Evolutionary conservation across 345 rosid species (phyloP).

Genomic region (Linum lewisii): DNA sequence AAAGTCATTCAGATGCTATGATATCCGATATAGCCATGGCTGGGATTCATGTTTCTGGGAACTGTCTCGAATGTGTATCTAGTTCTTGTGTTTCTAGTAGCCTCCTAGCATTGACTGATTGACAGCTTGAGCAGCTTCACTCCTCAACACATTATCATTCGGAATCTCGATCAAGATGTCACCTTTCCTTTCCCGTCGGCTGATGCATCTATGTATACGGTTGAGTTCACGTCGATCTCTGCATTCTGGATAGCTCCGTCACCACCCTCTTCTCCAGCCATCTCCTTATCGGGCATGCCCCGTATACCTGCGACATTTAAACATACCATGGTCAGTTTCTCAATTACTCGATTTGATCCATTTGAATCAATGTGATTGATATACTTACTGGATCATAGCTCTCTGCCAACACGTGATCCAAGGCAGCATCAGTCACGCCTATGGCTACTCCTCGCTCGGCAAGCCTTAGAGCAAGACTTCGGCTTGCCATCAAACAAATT

Average conservation of each 20-base stretch:
- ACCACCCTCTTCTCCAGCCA: conserved; percentile 96
- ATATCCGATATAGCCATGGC: too few relatives aligned
- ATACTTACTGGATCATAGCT: conserved; percentile 86
- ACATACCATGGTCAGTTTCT: not conserved
- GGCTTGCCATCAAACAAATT: too few relatives aligned
- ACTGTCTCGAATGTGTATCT: too few relatives aligned
- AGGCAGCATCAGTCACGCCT: conserved; percentile 74
- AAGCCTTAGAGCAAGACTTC: conserved; percentile 61
- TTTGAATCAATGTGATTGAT: too few relatives aligned
- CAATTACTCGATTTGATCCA: too few relatives aligned
- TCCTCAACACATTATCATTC: conserved; percentile 15
- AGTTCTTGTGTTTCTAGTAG: too few relatives aligned
- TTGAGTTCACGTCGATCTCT: conserved; percentile 80
- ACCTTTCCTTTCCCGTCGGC: conserved; percentile 33
- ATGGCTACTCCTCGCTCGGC: conserved; percentile 82
- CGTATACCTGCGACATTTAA: conserved; percentile 57
- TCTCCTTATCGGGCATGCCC: conserved; percentile 85
- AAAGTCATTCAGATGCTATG: too few relatives aligned
- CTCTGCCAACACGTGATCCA: conserved; percentile 57
- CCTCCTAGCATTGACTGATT: too few relatives aligned
- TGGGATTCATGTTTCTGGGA: too few relatives aligned
- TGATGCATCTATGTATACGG: conserved; percentile 63
- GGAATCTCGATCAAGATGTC: conserved; percentile 63
- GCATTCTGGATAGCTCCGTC: conserved; percentile 76
- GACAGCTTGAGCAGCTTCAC: conserved; percentile 59